Evolutionary conservation across 768 basidiomycete species (phyloP), one percentile per base, ranked within the genome.

Genomic region (Cystofilobasidium bisporidii): DNA sequence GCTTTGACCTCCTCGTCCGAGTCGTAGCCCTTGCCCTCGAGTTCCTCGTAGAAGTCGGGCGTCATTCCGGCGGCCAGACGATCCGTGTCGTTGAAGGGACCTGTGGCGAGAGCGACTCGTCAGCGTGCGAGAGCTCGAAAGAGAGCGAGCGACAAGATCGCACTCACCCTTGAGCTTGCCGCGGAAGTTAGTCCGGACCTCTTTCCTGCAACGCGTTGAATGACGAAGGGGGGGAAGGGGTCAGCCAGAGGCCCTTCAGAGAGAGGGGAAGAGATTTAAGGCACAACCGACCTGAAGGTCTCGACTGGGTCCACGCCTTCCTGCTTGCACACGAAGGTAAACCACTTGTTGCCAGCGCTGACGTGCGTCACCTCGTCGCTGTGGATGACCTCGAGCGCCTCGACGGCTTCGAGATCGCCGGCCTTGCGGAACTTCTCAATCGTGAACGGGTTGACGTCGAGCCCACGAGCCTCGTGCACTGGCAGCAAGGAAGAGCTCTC

Each of bases 401-500:
- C 76, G 50, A 88, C 86, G 50, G 68, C 68, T 86, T 86, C 41
- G 67, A 68, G 73, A 89, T 87, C 24, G 85, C 77, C 50, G 17
- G 85, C 85, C 43, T 82, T 80, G 8, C 82, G 79, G 72, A 89
- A 87, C 63, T 84, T 82, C 70, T 83, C 85, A 63, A 91, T 89
- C 9, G 87, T 89, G 26, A 80, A 81, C 0, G 88, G 89, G 73
- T 91, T 90, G 63, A 89, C 86, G 76, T 90, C 89, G 22, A 91
- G 79, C 6, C 89, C 89, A 32, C 88, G 79, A 3, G 88, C 30
- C 20, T 30, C 28, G 22, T 48, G 24, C 24, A 22, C 32, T n/a
- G n/a, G n/a, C n/a, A n/a, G n/a, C n/a, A n/a, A n/a, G n/a, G n/a
- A n/a, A n/a, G n/a, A n/a, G n/a, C n/a, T n/a, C n/a, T n/a, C n/a